phyloP scores from a whole-genome alignment of 176 grass and related monocot species.

The Carex myosuroides region DNA sequence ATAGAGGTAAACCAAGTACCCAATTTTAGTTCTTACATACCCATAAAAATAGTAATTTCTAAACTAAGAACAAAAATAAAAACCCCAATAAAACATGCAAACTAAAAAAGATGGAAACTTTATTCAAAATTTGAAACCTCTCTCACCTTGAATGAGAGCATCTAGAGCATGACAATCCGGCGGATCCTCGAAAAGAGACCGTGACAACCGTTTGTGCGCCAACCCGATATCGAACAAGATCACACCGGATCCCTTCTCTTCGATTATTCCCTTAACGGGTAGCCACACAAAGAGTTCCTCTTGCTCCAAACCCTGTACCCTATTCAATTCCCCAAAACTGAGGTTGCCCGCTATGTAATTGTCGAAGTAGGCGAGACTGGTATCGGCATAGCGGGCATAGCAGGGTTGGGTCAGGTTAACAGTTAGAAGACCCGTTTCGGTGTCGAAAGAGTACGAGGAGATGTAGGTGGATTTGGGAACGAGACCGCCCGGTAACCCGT shows the following conservation, averaged over 20 bases:
- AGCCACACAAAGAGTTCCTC: conserved; percentile 97
- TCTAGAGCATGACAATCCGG: conserved; percentile 55
- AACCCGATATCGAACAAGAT: conserved; percentile 84
- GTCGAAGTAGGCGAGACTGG: conserved; percentile 57
- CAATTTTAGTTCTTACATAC: not conserved
- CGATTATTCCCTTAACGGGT: conserved; percentile 87
- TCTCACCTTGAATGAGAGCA: conserved; percentile 35
- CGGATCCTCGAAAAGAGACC: conserved; percentile 84
- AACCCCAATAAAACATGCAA: not conserved
- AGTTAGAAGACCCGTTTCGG: conserved; percentile 45
- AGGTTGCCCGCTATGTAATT: conserved; percentile 69
- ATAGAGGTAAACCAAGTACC: conserved; percentile 13
- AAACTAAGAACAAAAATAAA: not conserved
- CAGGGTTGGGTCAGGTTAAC: conserved; percentile 51
- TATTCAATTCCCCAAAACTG: conserved; percentile 56
- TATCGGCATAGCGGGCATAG: conserved; percentile 70
- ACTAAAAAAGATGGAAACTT: not conserved
- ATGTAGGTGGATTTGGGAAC: conserved; percentile 48
- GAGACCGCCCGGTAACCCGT: conserved; percentile 69
- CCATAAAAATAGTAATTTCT: conserved; percentile 13
- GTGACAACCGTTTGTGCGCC: conserved; percentile 73
- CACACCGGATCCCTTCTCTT: conserved; percentile 47
- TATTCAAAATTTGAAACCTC: conserved; percentile 24
- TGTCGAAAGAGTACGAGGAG: conserved; percentile 44
- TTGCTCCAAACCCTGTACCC: conserved; percentile 63